phyloP scores from a whole-genome alignment of 2,329 filamentous ascomycete species.

The Fusarium nematophilum region DNA sequence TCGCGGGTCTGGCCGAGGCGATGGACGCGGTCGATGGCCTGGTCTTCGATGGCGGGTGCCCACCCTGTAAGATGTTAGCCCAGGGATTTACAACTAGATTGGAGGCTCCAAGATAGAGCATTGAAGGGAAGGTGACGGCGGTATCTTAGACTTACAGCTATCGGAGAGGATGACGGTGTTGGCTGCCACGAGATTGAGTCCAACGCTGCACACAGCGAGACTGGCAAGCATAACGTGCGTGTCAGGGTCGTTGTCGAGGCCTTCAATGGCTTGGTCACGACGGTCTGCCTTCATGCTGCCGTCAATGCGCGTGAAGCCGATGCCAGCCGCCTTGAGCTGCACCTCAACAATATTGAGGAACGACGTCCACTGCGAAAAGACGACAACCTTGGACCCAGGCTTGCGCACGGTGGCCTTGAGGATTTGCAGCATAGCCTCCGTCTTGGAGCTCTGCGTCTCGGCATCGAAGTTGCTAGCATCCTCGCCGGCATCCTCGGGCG shows the following conservation, averaged over 20 bases:
- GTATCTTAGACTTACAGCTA: slow-evolving; percentile 68
- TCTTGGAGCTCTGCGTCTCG: slow-evolving; percentile 81
- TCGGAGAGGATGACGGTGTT: slow-evolving; percentile 88
- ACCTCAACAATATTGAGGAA: slow-evolving; percentile 79
- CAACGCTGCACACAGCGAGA: slow-evolving; percentile 84
- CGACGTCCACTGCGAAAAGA: slow-evolving; percentile 83
- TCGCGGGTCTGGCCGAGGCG: slow-evolving; percentile 83
- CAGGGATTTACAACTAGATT: neutral
- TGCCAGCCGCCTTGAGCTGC: slow-evolving; percentile 69
- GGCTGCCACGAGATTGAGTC: slow-evolving; percentile 85
- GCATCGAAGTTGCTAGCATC: slow-evolving; percentile 64
- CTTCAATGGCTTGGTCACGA: slow-evolving; percentile 77
- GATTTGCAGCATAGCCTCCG: slow-evolving; percentile 81
- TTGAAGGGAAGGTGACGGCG: too few species aligned
- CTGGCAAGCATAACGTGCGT: slow-evolving; percentile 85
- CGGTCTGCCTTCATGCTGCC: slow-evolving; percentile 78
- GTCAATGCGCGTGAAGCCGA: slow-evolving; percentile 79
- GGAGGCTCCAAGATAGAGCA: too few species aligned
- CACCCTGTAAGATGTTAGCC: slow-evolving; percentile 67
- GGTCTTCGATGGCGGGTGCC: slow-evolving; percentile 92
- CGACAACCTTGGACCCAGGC: slow-evolving; percentile 73
- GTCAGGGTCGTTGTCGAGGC: slow-evolving; percentile 73
- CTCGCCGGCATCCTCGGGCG: slow-evolving; percentile 62
- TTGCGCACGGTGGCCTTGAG: slow-evolving; percentile 76
- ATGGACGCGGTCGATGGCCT: slow-evolving; percentile 90